Base-by-base conservation (phyloP, 2,329 filamentous ascomycete genomes). In the Botrytis sinoallii region DNA sequence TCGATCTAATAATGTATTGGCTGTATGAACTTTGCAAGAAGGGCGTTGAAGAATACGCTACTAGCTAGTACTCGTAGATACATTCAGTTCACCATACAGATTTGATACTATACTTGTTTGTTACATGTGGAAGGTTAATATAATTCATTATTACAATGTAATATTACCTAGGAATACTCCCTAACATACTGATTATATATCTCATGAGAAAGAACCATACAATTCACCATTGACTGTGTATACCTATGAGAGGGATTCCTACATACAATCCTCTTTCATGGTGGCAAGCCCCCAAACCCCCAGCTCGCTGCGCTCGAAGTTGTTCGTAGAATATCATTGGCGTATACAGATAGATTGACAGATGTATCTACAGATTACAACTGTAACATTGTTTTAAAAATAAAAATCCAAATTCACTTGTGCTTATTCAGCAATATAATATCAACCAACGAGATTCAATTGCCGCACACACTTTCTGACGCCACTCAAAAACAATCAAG, bases 221-320 rank as follows among this genome's bases (percentile, higher is more conserved):
- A 16, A 52, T 25, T 52, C 48, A 14, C 48, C 25, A 52, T n/a
- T 52, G 52, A 59, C 35, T 10, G 57, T 59, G n/a, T 22, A 18
- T 55, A n/a, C n/a, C n/a, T n/a, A 3, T 55, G 29, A 22, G 29
- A 59, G 29, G 35, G 29, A 35, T 60, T 20, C 18, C 22, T 22
- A 60, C 29, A 59, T 35, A 35, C 57, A 60, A 22, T 22, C 22
- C 18, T 63, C 25, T 42, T 38, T 42, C 12, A 44, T 44, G 40
- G 40, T 42, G 63, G 40, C 40, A 46, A 65, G 63, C 60, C 60
- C 60, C 60, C 60, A 65, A 48, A n/a, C 42, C 63, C 42, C 42
- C 63, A 65, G 63, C 63, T 65, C 20, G 63, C 63, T 65, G 63
- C 29, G 63, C 63, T 65, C 63, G 63, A 65, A 18, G 25, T 35